Percentiles rank a stretch among this genome's conserved stretches.
These are phyloP conservation scores for Zizania palustris DNA, from an alignment of 202 grass and related monocot genomes.

Conservation along the genomic window DNA sequence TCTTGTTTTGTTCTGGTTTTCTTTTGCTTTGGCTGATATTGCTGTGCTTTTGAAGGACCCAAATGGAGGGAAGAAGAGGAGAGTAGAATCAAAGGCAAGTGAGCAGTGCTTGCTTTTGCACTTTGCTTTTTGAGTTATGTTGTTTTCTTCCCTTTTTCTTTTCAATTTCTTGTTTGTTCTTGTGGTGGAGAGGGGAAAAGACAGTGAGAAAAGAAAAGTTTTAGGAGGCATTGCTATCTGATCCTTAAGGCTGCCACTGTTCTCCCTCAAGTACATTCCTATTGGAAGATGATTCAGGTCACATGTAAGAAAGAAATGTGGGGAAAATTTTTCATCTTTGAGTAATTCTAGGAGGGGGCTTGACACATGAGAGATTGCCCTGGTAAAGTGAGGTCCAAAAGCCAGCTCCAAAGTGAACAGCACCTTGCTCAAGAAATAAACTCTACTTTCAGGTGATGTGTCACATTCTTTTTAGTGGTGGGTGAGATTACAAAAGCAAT, in stretches of 20 bases:
- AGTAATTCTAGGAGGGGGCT: slow-evolving; percentile 49
- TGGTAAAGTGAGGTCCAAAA: slow-evolving; percentile 60
- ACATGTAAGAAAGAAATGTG: slow-evolving; percentile 35
- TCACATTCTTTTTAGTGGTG: slow-evolving; percentile 41
- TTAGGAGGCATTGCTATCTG: slow-evolving; percentile 49
- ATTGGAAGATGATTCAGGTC: slow-evolving; percentile 41
- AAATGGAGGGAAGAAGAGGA: slow-evolving; percentile 33
- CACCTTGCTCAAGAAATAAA: slow-evolving; percentile 52
- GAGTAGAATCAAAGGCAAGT: slow-evolving; percentile 64
- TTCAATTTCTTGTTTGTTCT: slow-evolving; percentile 48
- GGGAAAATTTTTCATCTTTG: slow-evolving; percentile 41
- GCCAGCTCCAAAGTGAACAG: slow-evolving; percentile 58
- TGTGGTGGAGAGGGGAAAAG: slow-evolving; percentile 28
- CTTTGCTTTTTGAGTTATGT: slow-evolving; percentile 54
- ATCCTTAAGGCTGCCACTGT: slow-evolving; percentile 57
- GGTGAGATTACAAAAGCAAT: neutral
- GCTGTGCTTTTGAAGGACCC: slow-evolving; percentile 66
- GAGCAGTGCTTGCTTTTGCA: slow-evolving; percentile 53
- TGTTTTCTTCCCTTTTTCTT: slow-evolving; percentile 58
- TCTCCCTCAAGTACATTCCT: slow-evolving; percentile 51
- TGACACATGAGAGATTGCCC: slow-evolving; percentile 56
- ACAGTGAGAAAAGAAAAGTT: slow-evolving; percentile 48
- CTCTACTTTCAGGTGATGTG: slow-evolving; percentile 55
- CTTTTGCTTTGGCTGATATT: slow-evolving; percentile 69
- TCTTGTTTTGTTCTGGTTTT: slow-evolving; percentile 72